Evolutionary conservation across 306 rosid genomes (phyloP).

Genomic region (Cicer judaicum): DNA sequence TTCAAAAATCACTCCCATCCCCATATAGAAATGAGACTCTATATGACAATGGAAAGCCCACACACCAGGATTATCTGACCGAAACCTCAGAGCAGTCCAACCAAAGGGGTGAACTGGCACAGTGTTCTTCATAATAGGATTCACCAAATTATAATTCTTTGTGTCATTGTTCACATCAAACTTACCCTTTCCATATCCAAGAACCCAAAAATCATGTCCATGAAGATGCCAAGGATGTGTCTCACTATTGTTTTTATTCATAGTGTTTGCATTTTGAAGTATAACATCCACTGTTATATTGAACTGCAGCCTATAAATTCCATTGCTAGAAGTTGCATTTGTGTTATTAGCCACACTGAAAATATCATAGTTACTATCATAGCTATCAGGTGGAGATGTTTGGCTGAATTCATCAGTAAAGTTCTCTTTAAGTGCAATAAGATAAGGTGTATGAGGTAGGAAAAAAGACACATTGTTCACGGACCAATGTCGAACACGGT

Average conservation of each 20-base stretch:
- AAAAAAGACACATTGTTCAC: slow-evolving; percentile 77
- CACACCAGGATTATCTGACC: slow-evolving; percentile 77
- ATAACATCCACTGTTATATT: slow-evolving; percentile 57
- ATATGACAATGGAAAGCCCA: slow-evolving; percentile 97
- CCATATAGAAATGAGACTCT: slow-evolving; percentile 85
- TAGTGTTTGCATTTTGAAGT: slow-evolving; percentile 62
- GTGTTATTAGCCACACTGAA: slow-evolving; percentile 35
- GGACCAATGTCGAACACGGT: slow-evolving; percentile 54
- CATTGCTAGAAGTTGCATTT: slow-evolving; percentile 61
- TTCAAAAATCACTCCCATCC: slow-evolving; percentile 88
- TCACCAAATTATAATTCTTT: slow-evolving; percentile 65
- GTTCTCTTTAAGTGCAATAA: slow-evolving; percentile 64
- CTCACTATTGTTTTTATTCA: slow-evolving; percentile 49
- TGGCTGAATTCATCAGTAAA: slow-evolving; percentile 55
- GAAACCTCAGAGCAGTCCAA: slow-evolving; percentile 91
- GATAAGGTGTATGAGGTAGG: slow-evolving; percentile 81
- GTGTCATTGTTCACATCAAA: slow-evolving; percentile 58
- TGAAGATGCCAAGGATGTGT: slow-evolving; percentile 74
- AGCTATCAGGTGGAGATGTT: slow-evolving; percentile 63
- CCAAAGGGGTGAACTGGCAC: slow-evolving; percentile 74
- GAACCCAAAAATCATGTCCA: slow-evolving; percentile 67
- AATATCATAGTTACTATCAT: slow-evolving; percentile 66
- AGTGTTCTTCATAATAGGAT: slow-evolving; percentile 87
- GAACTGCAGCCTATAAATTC: slow-evolving; percentile 53
- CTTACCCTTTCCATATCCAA: slow-evolving; percentile 58